These are phyloP conservation scores for Cyclostephanos tholiformis DNA, from an alignment of 108 stramenopile species.

Conservation along the genomic window DNA sequence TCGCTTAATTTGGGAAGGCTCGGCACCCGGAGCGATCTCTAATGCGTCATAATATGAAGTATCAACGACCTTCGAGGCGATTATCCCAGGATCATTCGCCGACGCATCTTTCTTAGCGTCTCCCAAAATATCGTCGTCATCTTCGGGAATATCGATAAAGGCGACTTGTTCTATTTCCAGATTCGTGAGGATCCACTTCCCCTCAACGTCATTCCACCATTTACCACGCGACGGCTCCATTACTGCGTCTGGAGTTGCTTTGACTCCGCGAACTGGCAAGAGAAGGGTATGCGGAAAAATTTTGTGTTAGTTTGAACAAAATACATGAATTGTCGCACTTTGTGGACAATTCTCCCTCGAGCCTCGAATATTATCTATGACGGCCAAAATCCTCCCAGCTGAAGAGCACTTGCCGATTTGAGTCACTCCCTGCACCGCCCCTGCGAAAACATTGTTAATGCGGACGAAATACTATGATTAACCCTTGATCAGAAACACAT, in stretches of 20 bases:
- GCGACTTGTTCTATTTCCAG: conserved; percentile 49
- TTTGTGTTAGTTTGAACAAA: no score
- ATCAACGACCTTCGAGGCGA: conserved; percentile 61
- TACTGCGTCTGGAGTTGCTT: conserved; percentile 59
- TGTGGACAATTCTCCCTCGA: no score
- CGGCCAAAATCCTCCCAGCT: no score
- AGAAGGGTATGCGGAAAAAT: neutral
- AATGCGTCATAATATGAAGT: conserved; percentile 77
- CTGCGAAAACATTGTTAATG: conserved; percentile 19
- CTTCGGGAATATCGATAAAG: conserved; percentile 54
- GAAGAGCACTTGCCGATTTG: conserved; percentile 40
- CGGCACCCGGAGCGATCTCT: conserved; percentile 70
- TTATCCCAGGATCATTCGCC: conserved; percentile 15
- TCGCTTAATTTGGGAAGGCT: conserved; percentile 82
- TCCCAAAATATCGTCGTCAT: conserved; percentile 68
- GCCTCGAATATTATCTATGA: no score
- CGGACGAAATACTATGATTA: neutral
- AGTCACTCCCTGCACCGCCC: conserved; percentile 47
- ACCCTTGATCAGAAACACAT: neutral
- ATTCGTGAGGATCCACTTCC: conserved; percentile 65
- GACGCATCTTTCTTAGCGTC: conserved; percentile 45
- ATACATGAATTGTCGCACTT: no score
- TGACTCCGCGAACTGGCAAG: conserved; percentile 57
- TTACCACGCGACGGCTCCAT: conserved; percentile 70
- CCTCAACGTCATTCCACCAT: conserved; percentile 82